phyloP scores from a whole-genome alignment of 495 filamentous ascomycete species.

The Annulohypoxylon stygium region DNA sequence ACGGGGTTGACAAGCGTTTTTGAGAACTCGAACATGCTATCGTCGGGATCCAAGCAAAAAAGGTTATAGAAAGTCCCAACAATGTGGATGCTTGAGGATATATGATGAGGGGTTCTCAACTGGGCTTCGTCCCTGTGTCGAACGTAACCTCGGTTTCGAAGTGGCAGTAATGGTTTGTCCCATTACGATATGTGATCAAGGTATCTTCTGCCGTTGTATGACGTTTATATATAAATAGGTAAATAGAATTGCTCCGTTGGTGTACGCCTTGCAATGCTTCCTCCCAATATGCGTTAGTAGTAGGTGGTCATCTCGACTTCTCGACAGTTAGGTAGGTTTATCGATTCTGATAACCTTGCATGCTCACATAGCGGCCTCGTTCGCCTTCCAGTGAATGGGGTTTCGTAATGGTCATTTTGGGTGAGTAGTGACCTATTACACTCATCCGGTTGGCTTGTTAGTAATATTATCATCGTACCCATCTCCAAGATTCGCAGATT shows the following conservation, averaged over 20 bases:
- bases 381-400: conserved; percentile 5
- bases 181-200: not conserved
- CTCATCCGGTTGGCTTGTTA: not conserved
- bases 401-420: not conserved
- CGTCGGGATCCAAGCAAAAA: too few species aligned
- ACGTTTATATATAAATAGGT: conserved; percentile 26
- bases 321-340: not conserved
- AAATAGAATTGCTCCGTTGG: conserved; percentile 19
- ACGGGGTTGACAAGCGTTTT: too few species aligned
- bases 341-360: conserved; percentile 15
- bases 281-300: conserved; percentile 13
- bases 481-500: not conserved
- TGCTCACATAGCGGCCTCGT: not conserved
- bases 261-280: conserved; percentile 30
- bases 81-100: too few species aligned
- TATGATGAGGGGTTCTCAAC: not conserved
- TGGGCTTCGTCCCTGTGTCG: not conserved
- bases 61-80: too few species aligned
- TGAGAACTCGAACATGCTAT: too few species aligned
- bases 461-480: not conserved
- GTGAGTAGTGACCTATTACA: not conserved
- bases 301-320: not conserved
- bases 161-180: not conserved
- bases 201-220: not conserved
- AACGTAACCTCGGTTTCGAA: not conserved